A percentile compares a stretch with the other conserved stretches of the same genome.
Evolutionary conservation across 768 basidiomycete species (phyloP).

Genomic region (Boletellus ananas): DNA sequence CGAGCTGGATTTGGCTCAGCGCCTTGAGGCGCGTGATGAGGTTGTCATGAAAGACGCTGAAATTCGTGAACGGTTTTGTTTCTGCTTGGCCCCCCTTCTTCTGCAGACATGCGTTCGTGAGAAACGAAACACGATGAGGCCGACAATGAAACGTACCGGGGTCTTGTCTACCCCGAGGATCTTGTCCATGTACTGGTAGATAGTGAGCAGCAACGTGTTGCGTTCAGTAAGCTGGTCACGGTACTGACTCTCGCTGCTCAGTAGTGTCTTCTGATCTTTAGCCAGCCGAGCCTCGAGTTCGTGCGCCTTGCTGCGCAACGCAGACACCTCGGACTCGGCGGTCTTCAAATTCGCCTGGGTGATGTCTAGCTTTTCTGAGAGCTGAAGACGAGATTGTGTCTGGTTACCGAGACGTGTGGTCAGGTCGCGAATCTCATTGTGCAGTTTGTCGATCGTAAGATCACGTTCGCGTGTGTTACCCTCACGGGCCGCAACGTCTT

Average conservation of each 20-base stretch:
- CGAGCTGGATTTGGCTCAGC: conserved; percentile 76
- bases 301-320: conserved; percentile 55
- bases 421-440: conserved; percentile 79
- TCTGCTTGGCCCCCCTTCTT: conserved; percentile 75
- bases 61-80: conserved; percentile 92
- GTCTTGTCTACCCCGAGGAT: conserved; percentile 88
- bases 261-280: conserved; percentile 74
- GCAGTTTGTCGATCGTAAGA: conserved; percentile 65
- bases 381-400: conserved; percentile 81
- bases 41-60: conserved; percentile 91
- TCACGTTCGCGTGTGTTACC: conserved; percentile 66
- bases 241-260: conserved; percentile 74
- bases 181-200: conserved; percentile 94
- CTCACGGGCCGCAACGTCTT: conserved; percentile 68
- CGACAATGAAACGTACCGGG: conserved; percentile 50
- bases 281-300: conserved; percentile 78
- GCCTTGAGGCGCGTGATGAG: conserved; percentile 83
- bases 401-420: conserved; percentile 75
- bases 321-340: conserved; percentile 64
- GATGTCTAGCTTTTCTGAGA: conserved; percentile 85
- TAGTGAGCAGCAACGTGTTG: conserved; percentile 85
- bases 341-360: conserved; percentile 57
- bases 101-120: conserved; percentile 32
- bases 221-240: conserved; percentile 91
- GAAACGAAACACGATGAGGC: background rate